Evolutionary conservation across 768 basidiomycete species (phyloP).

Genomic region (Panaeolus cyanescens): DNA sequence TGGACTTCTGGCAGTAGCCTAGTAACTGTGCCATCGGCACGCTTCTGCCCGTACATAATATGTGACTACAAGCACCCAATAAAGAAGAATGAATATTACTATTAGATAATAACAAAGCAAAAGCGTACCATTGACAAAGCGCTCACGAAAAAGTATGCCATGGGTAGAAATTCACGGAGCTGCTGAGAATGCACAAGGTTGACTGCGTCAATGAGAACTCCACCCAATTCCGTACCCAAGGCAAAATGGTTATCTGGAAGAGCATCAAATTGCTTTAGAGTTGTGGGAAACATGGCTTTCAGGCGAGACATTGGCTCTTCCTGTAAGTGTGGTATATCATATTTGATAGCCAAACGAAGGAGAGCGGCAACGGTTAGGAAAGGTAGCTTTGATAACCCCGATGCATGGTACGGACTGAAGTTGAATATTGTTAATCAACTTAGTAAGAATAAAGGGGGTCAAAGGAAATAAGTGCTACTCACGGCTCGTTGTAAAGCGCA

Average conservation of each 20-base stretch:
- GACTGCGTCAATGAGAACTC: conserved; percentile 2
- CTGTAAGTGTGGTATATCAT: conserved; percentile 1
- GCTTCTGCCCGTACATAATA: conserved; percentile 5
- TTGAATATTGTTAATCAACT: not conserved
- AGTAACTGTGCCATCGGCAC: conserved; percentile 6
- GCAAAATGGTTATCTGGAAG: not conserved
- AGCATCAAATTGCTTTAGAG: not conserved
- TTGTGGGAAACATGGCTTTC: not conserved
- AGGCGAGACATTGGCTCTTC: conserved; percentile 3
- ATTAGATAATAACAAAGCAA: no score
- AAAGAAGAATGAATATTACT: no score
- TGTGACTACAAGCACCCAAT: not conserved
- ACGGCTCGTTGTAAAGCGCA: conserved; percentile 11
- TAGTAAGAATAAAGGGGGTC: not conserved
- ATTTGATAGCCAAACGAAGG: conserved; percentile 7
- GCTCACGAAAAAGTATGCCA: not conserved
- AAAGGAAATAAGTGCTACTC: not conserved
- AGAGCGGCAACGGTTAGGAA: conserved; percentile 5
- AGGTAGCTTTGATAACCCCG: not conserved
- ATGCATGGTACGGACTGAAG: not conserved
- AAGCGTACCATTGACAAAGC: not conserved
- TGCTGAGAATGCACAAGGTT: not conserved
- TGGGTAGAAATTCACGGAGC: not conserved
- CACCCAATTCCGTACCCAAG: not conserved
- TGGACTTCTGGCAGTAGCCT: conserved; percentile 5